Evolutionary conservation across 1,284 basidiomycete species (phyloP), one percentile per base, ranked within the genome.

Genomic region (Neotropicomus parvogracilis): DNA sequence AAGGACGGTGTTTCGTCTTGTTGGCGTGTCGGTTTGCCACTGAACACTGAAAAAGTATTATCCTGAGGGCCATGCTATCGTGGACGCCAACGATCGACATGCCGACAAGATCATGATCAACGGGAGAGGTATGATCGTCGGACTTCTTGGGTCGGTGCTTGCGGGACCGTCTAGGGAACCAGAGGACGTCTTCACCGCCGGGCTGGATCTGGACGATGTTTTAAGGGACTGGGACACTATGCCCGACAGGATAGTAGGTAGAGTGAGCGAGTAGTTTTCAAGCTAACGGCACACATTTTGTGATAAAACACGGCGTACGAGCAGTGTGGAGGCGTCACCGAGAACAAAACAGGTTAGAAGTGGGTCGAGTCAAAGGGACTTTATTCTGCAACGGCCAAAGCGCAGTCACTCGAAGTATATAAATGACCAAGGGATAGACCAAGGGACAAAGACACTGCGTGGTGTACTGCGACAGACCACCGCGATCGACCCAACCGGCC

Each of bases 1-100:
- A 90, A 65, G 88, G 86, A 2, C 75, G 87, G 20, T 87, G 84
- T 67, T 88, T 85, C 62, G 88, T 89, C 34, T 67, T 87, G 21
- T 76, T 80, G 14, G 80, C 77, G 14, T 86, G 78, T 60, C 85
- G 85, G 59, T 83, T 74, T 59, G 75, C 80, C 0, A 73, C 76
- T 57, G 79, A 80, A n/a, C n/a, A n/a, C n/a, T n/a, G n/a, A n/a
- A n/a, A 58, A 75, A 74, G 59, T 77, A 86, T 61, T 85, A 78
- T 55, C 83, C 83, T 0, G 57, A 64, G 3, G 77, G 75, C 50
- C 80, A 85, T 54, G 67, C 80, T 20, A 75, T 78, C 12, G 64
- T 61, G 19, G 65, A 76, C 53, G 53, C 61, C 17, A 62, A 55
- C 33, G 64, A 64, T 37, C 70, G 77, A 20, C 59, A 74, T 47